These are phyloP conservation scores for Candida tallmaniae DNA, from an alignment of 805 yeast species.

Conservation along the genomic window DNA sequence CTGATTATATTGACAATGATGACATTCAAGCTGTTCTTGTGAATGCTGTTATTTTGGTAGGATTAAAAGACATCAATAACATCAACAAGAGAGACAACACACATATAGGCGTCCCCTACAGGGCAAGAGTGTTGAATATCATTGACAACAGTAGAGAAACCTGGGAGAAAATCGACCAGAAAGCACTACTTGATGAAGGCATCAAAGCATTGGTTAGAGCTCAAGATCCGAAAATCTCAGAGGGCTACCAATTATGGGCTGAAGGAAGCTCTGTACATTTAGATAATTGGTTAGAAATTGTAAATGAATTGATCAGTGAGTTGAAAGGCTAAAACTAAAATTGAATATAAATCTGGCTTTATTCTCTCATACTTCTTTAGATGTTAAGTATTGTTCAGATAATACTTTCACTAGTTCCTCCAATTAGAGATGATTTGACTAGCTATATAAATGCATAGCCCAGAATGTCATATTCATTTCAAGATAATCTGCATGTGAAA, in stretches of 20 bases:
- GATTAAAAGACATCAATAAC: slow-evolving; percentile 2
- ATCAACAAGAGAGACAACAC: slow-evolving; percentile 1
- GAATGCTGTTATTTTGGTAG: slow-evolving; percentile 1
- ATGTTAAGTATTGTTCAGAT: too few relatives aligned
- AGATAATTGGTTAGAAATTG: slow-evolving; percentile 1
- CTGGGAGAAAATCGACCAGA: slow-evolving; percentile 1
- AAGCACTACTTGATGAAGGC: not conserved
- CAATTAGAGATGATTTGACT: too few relatives aligned
- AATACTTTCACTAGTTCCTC: too few relatives aligned
- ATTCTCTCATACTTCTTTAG: too few relatives aligned
- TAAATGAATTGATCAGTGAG: too few relatives aligned
- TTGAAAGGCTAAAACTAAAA: too few relatives aligned
- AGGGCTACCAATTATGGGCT: slow-evolving; percentile 2
- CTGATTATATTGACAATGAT: slow-evolving; percentile 5
- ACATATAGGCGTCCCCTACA: slow-evolving; percentile 1
- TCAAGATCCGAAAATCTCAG: slow-evolving; percentile 2
- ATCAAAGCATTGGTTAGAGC: not conserved
- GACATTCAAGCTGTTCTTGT: slow-evolving; percentile 4
- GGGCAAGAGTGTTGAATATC: slow-evolving; percentile 1
- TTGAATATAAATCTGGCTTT: too few relatives aligned
- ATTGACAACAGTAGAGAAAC: not conserved
- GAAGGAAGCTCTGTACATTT: slow-evolving; percentile 1
- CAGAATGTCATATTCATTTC: too few relatives aligned
- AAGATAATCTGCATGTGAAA: too few relatives aligned
- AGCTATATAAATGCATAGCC: too few relatives aligned